Base-by-base conservation (phyloP, 1,284 basidiomycete genomes). In the Ustilago esculenta region DNA sequence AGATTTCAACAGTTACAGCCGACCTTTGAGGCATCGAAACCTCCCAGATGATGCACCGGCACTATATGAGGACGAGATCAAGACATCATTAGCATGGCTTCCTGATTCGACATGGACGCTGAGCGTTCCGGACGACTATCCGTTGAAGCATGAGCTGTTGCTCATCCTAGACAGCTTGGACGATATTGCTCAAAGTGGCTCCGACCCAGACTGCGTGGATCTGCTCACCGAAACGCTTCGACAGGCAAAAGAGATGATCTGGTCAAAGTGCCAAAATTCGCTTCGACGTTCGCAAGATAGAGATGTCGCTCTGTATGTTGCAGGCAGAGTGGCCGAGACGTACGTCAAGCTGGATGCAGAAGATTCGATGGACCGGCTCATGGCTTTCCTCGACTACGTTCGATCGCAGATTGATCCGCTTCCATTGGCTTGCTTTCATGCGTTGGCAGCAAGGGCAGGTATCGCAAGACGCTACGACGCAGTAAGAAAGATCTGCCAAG, bases 101-200 rank as follows among this genome's bases (percentile, higher is more conserved):
- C 52, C 64, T 6, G 53, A 57, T 12, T 61, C 53, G 11, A 29
- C 27, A 20, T 61, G 48, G 58, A 45, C 7, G 3, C 39, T 63
- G 23, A 23, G 1, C 9, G 30, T 69, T 2, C 54, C 65, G 7
- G 46, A 53, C 23, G 51, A 58, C 53, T 67, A 67, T 18, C 41
- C 54, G 9, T 20, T 53, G 10, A 25, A 30, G 12, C 56, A 64
- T 29, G 59, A 69, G 30, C 55, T 69, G 24, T 45, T 52, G 12
- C 47, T 69, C 41, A 35, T 69, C 11, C 51, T 69, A 23, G 65
- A 69, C 36, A 69, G 56, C 32, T 27, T 69, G 21, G 54, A 63
- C 20, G 59, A 58, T 32, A 52, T 64, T 20, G 18, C 33, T 0
- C 51, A 53, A 18, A 58, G 51, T 34, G 33, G n/a, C 6, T 30